Evolutionary conservation across 1,284 basidiomycete species (phyloP).

Genomic region (Marasmius sp.): DNA sequence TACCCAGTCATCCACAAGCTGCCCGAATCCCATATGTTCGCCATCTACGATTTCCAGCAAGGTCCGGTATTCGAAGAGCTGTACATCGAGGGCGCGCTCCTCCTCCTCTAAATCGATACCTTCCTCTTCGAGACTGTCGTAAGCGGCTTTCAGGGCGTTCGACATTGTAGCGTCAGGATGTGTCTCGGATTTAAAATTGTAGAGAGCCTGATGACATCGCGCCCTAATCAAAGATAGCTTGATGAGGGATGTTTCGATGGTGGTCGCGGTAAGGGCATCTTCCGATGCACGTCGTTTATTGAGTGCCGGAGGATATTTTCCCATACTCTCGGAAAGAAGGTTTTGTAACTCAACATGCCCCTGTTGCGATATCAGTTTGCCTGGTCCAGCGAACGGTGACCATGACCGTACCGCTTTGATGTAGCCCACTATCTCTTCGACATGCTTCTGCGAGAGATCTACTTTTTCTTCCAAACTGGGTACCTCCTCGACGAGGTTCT

Average conservation of each 20-base stretch:
- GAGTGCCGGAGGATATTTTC: constrained; percentile 27
- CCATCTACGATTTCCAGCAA: constrained; percentile 42
- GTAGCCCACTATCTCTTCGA: neutral
- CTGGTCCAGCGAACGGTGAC: constrained; percentile 6
- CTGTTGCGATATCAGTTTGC: constrained; percentile 25
- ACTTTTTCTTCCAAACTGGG: neutral
- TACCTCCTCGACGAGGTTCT: neutral
- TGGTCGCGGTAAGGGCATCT: constrained; percentile 38
- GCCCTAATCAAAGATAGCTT: constrained; percentile 47
- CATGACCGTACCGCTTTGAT: neutral
- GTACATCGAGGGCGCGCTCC: constrained; percentile 34
- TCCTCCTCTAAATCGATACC: constrained; percentile 37
- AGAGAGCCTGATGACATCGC: constrained; percentile 37
- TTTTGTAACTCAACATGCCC: constrained; percentile 32
- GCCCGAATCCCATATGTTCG: constrained; percentile 35
- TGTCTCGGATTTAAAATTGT: constrained; percentile 29
- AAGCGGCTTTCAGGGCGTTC: constrained; percentile 34
- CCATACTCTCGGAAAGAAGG: constrained; percentile 26
- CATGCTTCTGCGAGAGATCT: neutral
- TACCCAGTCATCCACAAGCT: constrained; percentile 50
- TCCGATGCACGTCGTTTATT: constrained; percentile 27
- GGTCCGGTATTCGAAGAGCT: constrained; percentile 42
- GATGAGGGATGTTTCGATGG: constrained; percentile 45
- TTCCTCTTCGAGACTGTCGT: constrained; percentile 33
- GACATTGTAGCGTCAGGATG: constrained; percentile 25